Evolutionary conservation across 176 grass and related monocot species (phyloP), one percentile per base, ranked within the genome.

Genomic region (Aechmea fasciata): DNA sequence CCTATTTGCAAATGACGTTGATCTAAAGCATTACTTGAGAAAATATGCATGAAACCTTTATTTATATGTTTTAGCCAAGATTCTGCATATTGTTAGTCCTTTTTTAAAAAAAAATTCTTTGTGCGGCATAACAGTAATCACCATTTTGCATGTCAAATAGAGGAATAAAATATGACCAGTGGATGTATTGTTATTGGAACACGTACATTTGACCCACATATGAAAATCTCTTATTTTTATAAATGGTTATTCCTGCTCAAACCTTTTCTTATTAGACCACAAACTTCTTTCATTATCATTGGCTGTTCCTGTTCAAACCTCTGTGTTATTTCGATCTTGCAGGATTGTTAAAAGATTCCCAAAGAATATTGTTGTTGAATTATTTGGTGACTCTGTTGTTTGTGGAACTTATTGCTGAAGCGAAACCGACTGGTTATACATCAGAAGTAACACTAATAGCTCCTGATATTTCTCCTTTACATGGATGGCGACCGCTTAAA

Each of bases 391-490:
- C 54, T 49, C 48, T 78, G 20, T 68, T 88, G 28, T 68, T 33
- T 48, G 59, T 83, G 73, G 82, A 92, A 63, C 50, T 83, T 19
- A 50, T 85, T 14, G 53, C 11, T 62, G 76, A 55, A 57, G 76
- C 63, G 33, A 78, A 80, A 65, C 53, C 70, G 23, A 63, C 77
- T 48, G 47, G 15, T 66, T 74, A 69, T 78, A 78, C 82, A 26
- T 80, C 67, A 15, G 79, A 80, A 80, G 65, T 82, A 83, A 64
- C 75, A 68, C 26, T 70, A 49, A 51, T 67, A 70, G 41, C 70
- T 62, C 79, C 82, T 68, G 69, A 76, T 72, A 67, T 84, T 75
- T 70, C 82, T 69, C 85, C 82, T 11, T 68, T 73, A 51, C 79
- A 68, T 78, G 71, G 54, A 67, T 83, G 89, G 89, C 59, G 59